Evolutionary conservation across 2,329 filamentous ascomycete species (phyloP), one percentile per base, ranked within the genome.

Genomic region (Ophiostoma tasmaniense): DNA sequence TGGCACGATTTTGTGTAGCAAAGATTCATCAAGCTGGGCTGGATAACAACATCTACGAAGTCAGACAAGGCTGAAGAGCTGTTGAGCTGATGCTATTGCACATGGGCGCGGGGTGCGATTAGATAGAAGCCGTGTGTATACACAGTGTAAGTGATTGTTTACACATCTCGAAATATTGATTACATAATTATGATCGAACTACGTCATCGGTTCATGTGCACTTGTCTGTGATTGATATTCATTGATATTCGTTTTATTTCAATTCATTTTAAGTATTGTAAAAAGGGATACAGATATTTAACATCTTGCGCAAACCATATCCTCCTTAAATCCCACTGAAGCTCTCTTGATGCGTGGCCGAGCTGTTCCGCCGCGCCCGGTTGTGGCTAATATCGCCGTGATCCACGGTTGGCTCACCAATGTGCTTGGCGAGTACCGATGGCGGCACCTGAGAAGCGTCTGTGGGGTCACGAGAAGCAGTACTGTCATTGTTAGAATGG

Each of bases 361-460:
- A 71, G 72, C 81, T 82, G 73, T 87, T 81, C 42, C 85, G 77
- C 50, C 80, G 77, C 37, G 77, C 78, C 1, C 80, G 82, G 14
- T 81, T 78, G 67, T 85, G 81, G 0, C 67, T 45, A 4, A 74
- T 71, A 52, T 85, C 80, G 1, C 76, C 79, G 67, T 86, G 83
- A 64, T 78, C 76, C n/a, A 84, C 74, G 1, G 74, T 67, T 0
- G 84, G 82, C 1, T 77, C 78, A 1, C 83, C 84, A 50, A 85
- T 71, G 64, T 82, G 79, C 73, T 81, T 76, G 66, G 78, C 77
- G 70, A 87, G 64, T 0, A 83, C 80, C 1, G 84, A 87, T 5
- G 85, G 85, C 1, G 85, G 84, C 0, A 86, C 84, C 74, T 87
- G 84, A 0, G 85, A 78, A 1, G 85, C 84, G 71, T 87, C 85